These are phyloP conservation scores for Allium cepa DNA, from an alignment of 106 monocot species.

Conservation along the genomic window DNA sequence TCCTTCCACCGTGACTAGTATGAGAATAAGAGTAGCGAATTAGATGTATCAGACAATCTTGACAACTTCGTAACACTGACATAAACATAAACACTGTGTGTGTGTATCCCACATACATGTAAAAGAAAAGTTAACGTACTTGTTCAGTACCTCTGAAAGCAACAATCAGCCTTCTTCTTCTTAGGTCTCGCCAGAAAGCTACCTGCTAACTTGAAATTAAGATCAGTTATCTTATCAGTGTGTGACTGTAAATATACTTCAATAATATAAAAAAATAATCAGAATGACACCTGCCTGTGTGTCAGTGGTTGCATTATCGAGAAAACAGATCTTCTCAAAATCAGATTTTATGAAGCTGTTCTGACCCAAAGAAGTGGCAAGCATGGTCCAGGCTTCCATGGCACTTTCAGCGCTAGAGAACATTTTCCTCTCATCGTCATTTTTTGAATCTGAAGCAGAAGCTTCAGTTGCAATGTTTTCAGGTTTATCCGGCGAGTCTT, in stretches of 20 bases:
- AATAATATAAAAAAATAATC: not conserved
- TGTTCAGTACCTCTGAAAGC: slow-evolving; percentile 98
- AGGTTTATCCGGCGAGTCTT: slow-evolving; percentile 7
- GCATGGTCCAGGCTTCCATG: slow-evolving; percentile 99
- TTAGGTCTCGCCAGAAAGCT: slow-evolving; percentile 84
- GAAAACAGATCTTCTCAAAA: slow-evolving; percentile 95
- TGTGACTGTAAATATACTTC: not conserved
- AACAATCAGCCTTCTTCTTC: slow-evolving; percentile 63
- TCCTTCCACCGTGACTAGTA: slow-evolving; percentile 83
- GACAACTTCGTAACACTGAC: not conserved
- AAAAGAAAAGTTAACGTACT: slow-evolving; percentile 25
- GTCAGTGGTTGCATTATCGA: slow-evolving; percentile 87
- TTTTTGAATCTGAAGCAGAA: slow-evolving; percentile 20
- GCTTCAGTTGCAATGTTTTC: slow-evolving; percentile 11
- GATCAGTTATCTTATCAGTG: not conserved
- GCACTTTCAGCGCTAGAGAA: slow-evolving; percentile 96
- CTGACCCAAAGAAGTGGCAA: slow-evolving; percentile 82
- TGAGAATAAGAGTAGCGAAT: not conserved
- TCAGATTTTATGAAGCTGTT: slow-evolving; percentile 94
- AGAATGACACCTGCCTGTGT: slow-evolving; percentile 54
- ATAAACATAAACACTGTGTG: not conserved
- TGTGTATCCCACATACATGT: too few species aligned
- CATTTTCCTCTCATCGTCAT: slow-evolving; percentile 48
- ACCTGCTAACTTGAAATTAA: slow-evolving; percentile 39
- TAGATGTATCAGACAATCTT: not conserved